A percentile compares a stretch with the other conserved stretches of the same genome.
Evolutionary conservation across 257 asterid species (phyloP).

Genomic region (Scutellaria baicalensis): DNA sequence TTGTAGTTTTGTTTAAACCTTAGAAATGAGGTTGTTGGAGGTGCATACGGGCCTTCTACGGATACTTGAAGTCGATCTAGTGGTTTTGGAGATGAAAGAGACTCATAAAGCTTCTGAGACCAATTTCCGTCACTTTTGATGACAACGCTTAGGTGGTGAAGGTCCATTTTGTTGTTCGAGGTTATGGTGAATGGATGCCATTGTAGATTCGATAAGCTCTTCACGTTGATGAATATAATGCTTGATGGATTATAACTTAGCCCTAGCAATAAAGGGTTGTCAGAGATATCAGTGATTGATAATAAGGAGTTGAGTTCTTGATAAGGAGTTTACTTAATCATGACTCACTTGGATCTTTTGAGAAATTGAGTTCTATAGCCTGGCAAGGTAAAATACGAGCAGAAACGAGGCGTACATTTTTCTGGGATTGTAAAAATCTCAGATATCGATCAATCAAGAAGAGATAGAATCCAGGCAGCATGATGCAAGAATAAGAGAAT

Average conservation of each 20-base stretch:
- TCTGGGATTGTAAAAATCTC: conserved; percentile 41
- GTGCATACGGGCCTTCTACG: conserved; percentile 52
- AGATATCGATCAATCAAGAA: conserved; percentile 31
- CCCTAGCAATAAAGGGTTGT: conserved; percentile 11
- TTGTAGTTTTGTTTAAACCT: conserved; percentile 17
- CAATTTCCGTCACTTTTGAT: conserved; percentile 40
- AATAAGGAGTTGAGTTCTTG: background rate
- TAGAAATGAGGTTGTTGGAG: conserved; percentile 28
- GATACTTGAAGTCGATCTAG: conserved; percentile 31
- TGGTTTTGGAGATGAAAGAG: conserved; percentile 20
- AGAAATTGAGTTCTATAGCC: conserved; percentile 31
- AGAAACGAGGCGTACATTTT: conserved; percentile 19
- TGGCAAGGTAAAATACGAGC: conserved; percentile 35
- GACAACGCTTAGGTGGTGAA: conserved; percentile 28
- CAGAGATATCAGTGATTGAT: background rate
- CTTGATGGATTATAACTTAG: conserved; percentile 34
- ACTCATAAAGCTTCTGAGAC: conserved; percentile 31
- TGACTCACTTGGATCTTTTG: conserved; percentile 32
- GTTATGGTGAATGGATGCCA: conserved; percentile 55
- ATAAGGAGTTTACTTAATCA: background rate
- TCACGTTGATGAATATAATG: conserved; percentile 34
- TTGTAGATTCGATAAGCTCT: conserved; percentile 31
- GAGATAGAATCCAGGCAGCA: conserved; percentile 38
- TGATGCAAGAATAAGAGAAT: conserved; percentile 30
- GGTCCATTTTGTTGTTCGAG: conserved; percentile 26